Conservation (phyloP, 805 yeast genomes). For the Suhomyces pyralidae region DNA sequence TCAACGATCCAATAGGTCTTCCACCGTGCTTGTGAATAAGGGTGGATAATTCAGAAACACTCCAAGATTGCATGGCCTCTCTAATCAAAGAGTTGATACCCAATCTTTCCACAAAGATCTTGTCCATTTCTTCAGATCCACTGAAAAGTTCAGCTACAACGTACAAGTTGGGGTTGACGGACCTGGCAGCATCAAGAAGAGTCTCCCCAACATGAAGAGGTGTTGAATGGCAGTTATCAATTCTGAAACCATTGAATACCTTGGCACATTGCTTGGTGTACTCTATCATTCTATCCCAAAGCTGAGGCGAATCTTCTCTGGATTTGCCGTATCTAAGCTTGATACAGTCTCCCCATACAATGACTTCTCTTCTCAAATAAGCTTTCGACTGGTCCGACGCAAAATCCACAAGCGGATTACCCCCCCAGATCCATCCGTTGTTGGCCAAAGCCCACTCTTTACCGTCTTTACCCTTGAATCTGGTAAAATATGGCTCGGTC, state of each 20-base stretch:
- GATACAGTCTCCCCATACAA: constrained; percentile 97
- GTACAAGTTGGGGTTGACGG: constrained; percentile 78
- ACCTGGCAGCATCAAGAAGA: constrained; percentile 82
- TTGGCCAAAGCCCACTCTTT: constrained; percentile 75
- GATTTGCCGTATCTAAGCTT: constrained; percentile 79
- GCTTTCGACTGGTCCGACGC: constrained; percentile 79
- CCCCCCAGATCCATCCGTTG: constrained; percentile 99
- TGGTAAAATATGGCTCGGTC: constrained; percentile 84
- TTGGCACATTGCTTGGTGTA: constrained; percentile 72
- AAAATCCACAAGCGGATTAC: constrained; percentile 89
- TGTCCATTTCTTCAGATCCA: constrained; percentile 89
- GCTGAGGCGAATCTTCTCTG: constrained; percentile 79
- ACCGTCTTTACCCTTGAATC: constrained; percentile 54
- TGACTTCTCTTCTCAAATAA: constrained; percentile 86
- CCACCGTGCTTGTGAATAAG: constrained; percentile 93
- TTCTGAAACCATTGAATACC: constrained; percentile 81
- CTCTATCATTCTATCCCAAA: constrained; percentile 85
- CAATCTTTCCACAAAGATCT: constrained; percentile 82
- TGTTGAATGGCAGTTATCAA: constrained; percentile 95
- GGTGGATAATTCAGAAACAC: constrained; percentile 79
- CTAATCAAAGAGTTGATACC: constrained; percentile 87
- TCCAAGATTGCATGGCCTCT: constrained; percentile 97
- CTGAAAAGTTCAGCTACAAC: constrained; percentile 93
- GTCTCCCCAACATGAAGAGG: constrained; percentile 93
- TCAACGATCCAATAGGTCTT: constrained; percentile 87